Base-by-base conservation (phyloP, 768 basidiomycete species). In the Serendipita sp. region DNA sequence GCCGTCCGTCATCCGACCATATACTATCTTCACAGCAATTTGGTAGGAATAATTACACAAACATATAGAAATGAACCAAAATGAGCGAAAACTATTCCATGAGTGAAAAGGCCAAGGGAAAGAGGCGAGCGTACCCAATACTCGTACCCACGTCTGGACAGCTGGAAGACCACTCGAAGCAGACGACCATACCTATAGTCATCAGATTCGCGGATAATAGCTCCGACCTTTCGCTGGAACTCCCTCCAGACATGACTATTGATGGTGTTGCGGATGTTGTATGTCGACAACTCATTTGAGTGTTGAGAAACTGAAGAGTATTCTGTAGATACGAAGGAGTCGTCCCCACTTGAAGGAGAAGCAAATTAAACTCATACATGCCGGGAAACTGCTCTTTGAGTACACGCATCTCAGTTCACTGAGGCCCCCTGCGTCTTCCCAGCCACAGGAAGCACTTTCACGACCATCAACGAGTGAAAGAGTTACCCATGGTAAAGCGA, bases 51-150 rank as follows among this genome's bases (percentile, higher is more conserved):
- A 50, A 50, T 30, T 22, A 50, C 20, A 5, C 20, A 50, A 50
- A 50, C n/a, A 50, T 50, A 7, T 22, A 17, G 20, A 20, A 50
- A 20, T 20, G 28, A 50, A 9, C 20, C 30, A 58, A 1, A 58
- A 58, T 24, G 17, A 58, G 9, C 9, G 2, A 58, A 24, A 28
- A 28, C 17, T 58, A 48, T 48, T 9, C 45, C 5, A 48, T 48
- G 20, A 48, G 45, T n/a, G n/a, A 20, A 5, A 48, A 48, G 26
- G 45, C 53, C 22, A 58, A 58, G 30, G 53, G 53, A 28, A 58
- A 58, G 33, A 4, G n/a, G 53, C 53, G 53, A n/a, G 53, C 53
- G n/a, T 58, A 58, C 28, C 53, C 53, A 58, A 58, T 58, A n/a
- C 13, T 22, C 53, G 30, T 28, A n/a, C 24, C 22, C 20, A 33